Conservation (phyloP, 768 basidiomycete genomes). For the Amylocystis lapponica region DNA sequence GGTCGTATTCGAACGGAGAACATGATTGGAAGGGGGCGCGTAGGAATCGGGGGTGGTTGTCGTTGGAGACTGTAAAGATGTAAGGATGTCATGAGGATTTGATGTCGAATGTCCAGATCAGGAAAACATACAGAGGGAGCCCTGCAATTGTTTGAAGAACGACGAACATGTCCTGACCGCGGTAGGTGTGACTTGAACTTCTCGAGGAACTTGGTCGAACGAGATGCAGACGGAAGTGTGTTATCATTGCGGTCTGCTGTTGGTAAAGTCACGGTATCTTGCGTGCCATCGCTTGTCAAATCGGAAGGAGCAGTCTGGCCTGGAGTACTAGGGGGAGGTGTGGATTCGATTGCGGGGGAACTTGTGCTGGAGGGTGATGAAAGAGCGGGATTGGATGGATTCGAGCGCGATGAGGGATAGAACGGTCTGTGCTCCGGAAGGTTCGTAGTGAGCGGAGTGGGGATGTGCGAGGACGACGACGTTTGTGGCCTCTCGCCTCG, state of each 20-base stretch:
- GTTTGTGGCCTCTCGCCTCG: slow-evolving; percentile 18
- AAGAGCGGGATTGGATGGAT: slow-evolving; percentile 53
- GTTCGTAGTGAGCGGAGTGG: slow-evolving; percentile 34
- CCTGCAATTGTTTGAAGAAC: slow-evolving; percentile 16
- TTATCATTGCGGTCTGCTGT: slow-evolving; percentile 15
- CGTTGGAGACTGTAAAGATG: slow-evolving; percentile 22
- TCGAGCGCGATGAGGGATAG: slow-evolving; percentile 33
- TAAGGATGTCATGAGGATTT: too few species aligned
- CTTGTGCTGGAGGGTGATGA: slow-evolving; percentile 68
- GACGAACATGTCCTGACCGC: slow-evolving; percentile 15
- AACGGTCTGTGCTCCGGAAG: slow-evolving; percentile 20
- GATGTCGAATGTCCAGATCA: too few species aligned
- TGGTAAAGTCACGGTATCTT: slow-evolving; percentile 15
- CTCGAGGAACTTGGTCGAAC: slow-evolving; percentile 9
- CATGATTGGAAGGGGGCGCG: slow-evolving; percentile 25
- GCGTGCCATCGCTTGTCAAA: slow-evolving; percentile 32
- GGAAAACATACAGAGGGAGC: slow-evolving; percentile 24
- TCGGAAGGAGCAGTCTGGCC: slow-evolving; percentile 42
- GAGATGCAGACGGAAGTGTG: slow-evolving; percentile 23
- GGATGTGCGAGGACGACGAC: slow-evolving; percentile 16
- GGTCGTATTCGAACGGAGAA: slow-evolving; percentile 16
- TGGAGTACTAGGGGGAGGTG: slow-evolving; percentile 69
- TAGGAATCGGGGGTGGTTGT: slow-evolving; percentile 15
- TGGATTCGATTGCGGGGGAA: slow-evolving; percentile 59
- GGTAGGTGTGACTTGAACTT: slow-evolving; percentile 19